Base-by-base conservation (phyloP, 768 basidiomycete species). In the Gyrodon lividus region DNA sequence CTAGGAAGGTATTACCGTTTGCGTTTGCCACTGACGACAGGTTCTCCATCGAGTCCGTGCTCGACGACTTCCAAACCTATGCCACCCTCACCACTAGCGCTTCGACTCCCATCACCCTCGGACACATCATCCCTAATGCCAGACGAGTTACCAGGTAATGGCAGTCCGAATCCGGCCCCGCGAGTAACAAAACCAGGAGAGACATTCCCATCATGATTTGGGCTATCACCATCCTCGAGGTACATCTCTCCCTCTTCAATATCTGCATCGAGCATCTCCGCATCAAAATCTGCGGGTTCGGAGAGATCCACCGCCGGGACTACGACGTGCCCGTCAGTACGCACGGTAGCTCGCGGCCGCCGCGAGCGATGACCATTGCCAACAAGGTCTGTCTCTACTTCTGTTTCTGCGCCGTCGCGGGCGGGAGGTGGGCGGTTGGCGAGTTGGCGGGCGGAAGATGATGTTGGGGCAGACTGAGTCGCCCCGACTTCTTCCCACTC, bases 321-420 rank as follows among this genome's bases (percentile, higher is more conserved):
- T 10, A 1, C 24, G 33, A 68, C 14, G 3, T 68, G 67, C 0
- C 63, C 68, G 3, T 57, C 59, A 2, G 67, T 68, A 2, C 68
- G 68, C 22, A 68, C 56, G 2, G 52, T 64, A 9, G 57, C 62
- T 6, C 64, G 64, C 30, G 50, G 33, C 3, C 67, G 52, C 13
- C 60, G 54, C 1, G 46, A 6, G 0, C 66, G 59, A 30, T 48
- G 52, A 0, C 55, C 58, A 2, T 46, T 46, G 1, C 54, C 53
- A 1, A 63, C 35, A 14, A 65, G 10, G 33, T 70, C 68, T 0
- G 53, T 56, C 43, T 70, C 68, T 1, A 71, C 68, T 30, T 70
- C 68, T 0, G 68, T 70, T 45, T 70, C 68, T 1, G 70, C 70
- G 5, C 68, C 70, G 6, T 68, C 67, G 2, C 67, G 62, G 0